A percentile compares a stretch with the other conserved stretches of the same genome.
phyloP scores from a whole-genome alignment of 352 stramenopile species.

The Blastocystis sp. region DNA sequence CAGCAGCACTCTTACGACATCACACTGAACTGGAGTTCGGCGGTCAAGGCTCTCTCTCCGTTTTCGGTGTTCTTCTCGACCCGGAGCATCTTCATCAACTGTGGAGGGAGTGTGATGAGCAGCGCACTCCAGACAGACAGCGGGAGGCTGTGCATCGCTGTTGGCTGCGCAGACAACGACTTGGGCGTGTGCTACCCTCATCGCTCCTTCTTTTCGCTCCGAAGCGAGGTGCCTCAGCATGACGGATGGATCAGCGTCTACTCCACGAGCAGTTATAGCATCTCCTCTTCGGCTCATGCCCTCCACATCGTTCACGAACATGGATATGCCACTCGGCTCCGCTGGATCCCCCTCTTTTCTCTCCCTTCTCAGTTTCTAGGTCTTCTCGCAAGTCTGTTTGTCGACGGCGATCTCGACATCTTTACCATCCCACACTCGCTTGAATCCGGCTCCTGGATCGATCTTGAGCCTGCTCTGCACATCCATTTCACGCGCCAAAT shows the following conservation, averaged over 20 bases:
- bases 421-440: neutral
- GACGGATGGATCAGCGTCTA: neutral
- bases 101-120: constrained; percentile 11
- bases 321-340: neutral
- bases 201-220: neutral
- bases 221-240: neutral
- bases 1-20: neutral
- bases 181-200: neutral
- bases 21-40: neutral
- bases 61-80: neutral
- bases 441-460: neutral
- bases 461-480: neutral
- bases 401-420: neutral
- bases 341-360: neutral
- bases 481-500: neutral
- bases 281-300: neutral
- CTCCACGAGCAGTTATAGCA: neutral
- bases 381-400: neutral
- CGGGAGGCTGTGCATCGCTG: neutral
- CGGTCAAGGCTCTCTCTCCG: neutral
- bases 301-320: constrained; percentile 13
- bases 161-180: constrained; percentile 22
- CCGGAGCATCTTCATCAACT: neutral
- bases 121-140: neutral
- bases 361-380: neutral